Evolutionary conservation across 208 protist species (phyloP).

Genomic region (Leishmania gerbilli): DNA sequence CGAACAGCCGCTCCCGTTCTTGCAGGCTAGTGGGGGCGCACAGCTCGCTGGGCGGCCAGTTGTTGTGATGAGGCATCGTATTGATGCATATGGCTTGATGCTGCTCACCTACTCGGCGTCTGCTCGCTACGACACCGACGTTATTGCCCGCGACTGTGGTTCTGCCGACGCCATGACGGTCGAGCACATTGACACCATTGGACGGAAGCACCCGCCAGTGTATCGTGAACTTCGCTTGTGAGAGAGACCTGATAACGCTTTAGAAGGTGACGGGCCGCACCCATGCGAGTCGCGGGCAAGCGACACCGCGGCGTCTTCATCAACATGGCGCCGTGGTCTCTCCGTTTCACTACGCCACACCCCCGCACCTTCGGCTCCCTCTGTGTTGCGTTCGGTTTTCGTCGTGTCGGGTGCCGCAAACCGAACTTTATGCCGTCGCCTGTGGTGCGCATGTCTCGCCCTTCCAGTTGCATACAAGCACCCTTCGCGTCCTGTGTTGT

Average conservation of each 20-base stretch:
- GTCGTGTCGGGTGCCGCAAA: neutral
- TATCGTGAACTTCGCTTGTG: constrained; percentile 12
- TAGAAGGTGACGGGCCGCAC: neutral
- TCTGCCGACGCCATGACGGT: constrained; percentile 6
- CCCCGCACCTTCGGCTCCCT: neutral
- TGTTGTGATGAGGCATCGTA: neutral
- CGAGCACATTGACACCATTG: neutral
- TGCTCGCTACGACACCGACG: constrained; percentile 1
- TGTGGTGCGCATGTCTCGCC: neutral
- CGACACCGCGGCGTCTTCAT: neutral
- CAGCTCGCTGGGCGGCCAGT: neutral
- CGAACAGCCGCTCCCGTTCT: neutral
- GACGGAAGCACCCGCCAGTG: neutral
- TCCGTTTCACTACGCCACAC: neutral
- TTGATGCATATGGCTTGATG: neutral
- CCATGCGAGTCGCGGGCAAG: neutral
- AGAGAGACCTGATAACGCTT: constrained; percentile 5
- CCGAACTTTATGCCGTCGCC: neutral
- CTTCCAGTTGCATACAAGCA: neutral
- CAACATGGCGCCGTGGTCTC: neutral
- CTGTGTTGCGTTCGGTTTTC: neutral
- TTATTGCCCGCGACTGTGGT: constrained; percentile 5
- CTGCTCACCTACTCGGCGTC: constrained; percentile 1
- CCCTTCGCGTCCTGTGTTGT: neutral
- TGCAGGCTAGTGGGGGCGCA: constrained; percentile 1